These are phyloP conservation scores for Penicillium odoratum DNA, from an alignment of 495 filamentous ascomycete species.

Conservation along the genomic window DNA sequence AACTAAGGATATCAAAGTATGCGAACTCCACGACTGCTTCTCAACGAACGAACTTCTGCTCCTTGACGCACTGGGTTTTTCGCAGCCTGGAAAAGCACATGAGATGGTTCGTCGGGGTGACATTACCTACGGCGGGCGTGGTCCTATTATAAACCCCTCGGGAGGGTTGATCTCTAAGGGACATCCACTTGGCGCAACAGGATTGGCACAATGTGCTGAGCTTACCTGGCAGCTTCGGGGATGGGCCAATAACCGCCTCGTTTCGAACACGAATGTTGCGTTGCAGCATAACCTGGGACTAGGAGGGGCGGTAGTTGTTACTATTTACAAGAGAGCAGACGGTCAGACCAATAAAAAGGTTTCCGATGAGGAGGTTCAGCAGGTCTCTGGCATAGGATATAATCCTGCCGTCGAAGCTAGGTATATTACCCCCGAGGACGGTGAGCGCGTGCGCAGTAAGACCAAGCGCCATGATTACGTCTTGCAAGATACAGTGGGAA, in stretches of 20 bases:
- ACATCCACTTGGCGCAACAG: constrained; percentile 88
- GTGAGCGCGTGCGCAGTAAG: constrained; percentile 27
- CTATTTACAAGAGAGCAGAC: constrained; percentile 75
- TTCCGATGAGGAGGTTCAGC: constrained; percentile 50
- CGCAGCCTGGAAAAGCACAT: constrained; percentile 76
- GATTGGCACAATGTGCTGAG: constrained; percentile 91
- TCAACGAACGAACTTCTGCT: constrained; percentile 86
- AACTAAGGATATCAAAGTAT: constrained; percentile 71
- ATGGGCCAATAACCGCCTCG: constrained; percentile 86
- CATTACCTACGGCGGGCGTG: constrained; percentile 84
- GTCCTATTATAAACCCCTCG: constrained; percentile 79
- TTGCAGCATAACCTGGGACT: constrained; percentile 86
- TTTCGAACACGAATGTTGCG: constrained; percentile 62
- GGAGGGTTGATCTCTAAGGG: constrained; percentile 93
- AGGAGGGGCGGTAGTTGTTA: constrained; percentile 81
- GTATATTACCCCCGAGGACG: constrained; percentile 24
- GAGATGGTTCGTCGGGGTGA: constrained; percentile 86
- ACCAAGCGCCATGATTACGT: constrained; percentile 25
- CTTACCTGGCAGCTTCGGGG: constrained; percentile 92
- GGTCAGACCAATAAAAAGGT: constrained; percentile 51
- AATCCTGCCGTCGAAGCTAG: constrained; percentile 77
- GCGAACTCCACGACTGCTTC: constrained; percentile 95
- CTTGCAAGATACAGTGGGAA: constrained; percentile 21
- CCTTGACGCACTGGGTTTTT: constrained; percentile 79
- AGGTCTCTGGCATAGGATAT: constrained; percentile 65